These are phyloP conservation scores for Stromatinia cepivora DNA, from an alignment of 2,329 filamentous ascomycete species.

Conservation along the genomic window DNA sequence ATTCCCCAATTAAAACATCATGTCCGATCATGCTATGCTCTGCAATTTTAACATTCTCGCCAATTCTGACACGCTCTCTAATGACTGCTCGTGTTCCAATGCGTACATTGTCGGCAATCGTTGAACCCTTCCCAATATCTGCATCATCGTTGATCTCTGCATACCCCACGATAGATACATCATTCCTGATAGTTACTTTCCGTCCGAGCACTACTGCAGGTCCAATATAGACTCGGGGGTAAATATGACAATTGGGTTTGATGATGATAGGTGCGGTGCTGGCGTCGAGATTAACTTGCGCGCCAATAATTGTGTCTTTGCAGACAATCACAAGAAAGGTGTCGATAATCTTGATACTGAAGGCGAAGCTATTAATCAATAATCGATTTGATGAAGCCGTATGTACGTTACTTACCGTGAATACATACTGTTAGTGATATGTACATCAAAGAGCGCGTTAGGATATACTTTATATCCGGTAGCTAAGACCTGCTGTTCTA, in stretches of 20 bases:
- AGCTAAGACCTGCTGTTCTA: too few species aligned
- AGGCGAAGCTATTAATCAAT: not conserved
- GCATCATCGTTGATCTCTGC: not conserved
- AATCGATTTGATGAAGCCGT: not conserved
- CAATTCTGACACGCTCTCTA: not conserved
- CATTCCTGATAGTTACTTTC: accelerated
- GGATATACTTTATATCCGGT: too few species aligned
- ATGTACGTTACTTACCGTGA: too few species aligned
- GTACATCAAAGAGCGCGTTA: too few species aligned
- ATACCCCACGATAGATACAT: not conserved
- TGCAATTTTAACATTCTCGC: not conserved
- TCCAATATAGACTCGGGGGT: not conserved
- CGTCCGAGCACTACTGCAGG: not conserved
- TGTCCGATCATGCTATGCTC: not conserved
- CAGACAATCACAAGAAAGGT: not conserved
- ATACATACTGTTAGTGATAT: too few species aligned
- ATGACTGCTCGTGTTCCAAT: too few species aligned
- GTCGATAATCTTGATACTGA: not conserved
- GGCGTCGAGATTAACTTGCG: not conserved
- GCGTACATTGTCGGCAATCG: too few species aligned
- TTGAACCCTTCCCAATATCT: not conserved
- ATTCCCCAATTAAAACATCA: not conserved
- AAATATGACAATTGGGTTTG: accelerated
- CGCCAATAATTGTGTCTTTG: too few species aligned
- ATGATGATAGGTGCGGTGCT: not conserved